Conservation (phyloP, 768 basidiomycete genomes). For the Ephemerocybe angulata region DNA sequence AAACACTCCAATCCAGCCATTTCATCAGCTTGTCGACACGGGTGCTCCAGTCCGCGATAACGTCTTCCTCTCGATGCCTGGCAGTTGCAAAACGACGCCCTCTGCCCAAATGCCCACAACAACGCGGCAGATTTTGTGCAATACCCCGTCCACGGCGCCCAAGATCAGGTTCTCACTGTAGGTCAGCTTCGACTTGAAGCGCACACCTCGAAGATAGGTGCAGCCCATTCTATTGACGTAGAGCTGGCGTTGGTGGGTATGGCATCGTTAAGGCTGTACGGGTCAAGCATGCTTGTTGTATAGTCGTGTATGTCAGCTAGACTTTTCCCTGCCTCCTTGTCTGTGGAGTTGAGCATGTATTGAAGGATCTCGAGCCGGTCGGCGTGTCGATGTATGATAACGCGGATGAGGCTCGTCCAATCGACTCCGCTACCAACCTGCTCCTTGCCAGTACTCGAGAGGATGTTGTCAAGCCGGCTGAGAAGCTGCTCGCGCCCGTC, state of each 20-base stretch:
- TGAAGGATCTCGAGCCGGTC: slow-evolving; percentile 40
- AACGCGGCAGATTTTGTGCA: slow-evolving; percentile 43
- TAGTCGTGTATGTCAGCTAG: slow-evolving; percentile 24
- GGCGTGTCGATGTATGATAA: slow-evolving; percentile 39
- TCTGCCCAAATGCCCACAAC: slow-evolving; percentile 26
- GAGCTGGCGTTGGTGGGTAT: slow-evolving; percentile 1
- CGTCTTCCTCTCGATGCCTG: slow-evolving; percentile 14
- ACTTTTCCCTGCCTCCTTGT: slow-evolving; percentile 7
- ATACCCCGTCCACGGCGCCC: slow-evolving; percentile 27
- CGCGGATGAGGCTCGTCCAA: slow-evolving; percentile 36
- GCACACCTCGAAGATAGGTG: slow-evolving; percentile 30
- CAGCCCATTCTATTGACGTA: slow-evolving; percentile 27
- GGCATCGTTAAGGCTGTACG: slow-evolving; percentile 14
- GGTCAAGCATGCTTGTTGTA: slow-evolving; percentile 27
- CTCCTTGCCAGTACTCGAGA: slow-evolving; percentile 11
- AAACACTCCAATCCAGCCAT: slow-evolving; percentile 53
- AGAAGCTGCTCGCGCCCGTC: slow-evolving; percentile 23
- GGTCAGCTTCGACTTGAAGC: slow-evolving; percentile 21
- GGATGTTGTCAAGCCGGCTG: slow-evolving; percentile 23
- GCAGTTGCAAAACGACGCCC: background rate
- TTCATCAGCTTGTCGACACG: slow-evolving; percentile 39
- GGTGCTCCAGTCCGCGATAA: slow-evolving; percentile 42
- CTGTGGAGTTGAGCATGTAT: slow-evolving; percentile 28
- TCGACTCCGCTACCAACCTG: slow-evolving; percentile 32
- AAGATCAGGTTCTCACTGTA: slow-evolving; percentile 29